Base-by-base conservation (phyloP, 768 basidiomycete species). In the Mycena filopes region DNA sequence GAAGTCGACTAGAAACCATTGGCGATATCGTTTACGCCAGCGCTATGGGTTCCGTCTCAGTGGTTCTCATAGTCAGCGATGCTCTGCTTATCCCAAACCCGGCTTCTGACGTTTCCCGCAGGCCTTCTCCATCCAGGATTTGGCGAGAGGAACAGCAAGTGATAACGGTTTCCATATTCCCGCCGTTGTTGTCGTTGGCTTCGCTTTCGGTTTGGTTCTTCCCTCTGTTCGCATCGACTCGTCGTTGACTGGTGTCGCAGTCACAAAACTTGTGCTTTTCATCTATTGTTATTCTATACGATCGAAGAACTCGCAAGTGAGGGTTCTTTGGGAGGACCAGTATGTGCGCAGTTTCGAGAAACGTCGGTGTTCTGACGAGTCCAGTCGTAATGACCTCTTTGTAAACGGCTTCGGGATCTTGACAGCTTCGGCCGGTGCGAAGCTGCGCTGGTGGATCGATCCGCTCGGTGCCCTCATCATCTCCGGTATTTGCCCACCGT, bases 281-380 rank as follows among this genome's bases (percentile, higher is more conserved):
- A 63, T 86, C 15, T 88, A 86, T 76, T 90, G 89, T 73, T 83
- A 75, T 63, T 78, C 85, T 6, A 77, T 87, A 28, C 79, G 85
- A 8, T 61, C 63, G 12, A 77, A 80, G 13, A 77, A 79, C 50
- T 86, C 84, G 21, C 89, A 91, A 71, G 88, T 91, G 18, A 80
- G 81, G 48, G 83, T 89, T 15, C 77, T 88, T 20, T 89, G 86
- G 86, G 86, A 89, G 67, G 88, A 90, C 70, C 68, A 69, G 68
- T 69, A 21, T n/a, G 68, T 62, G 16, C 25, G 10, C 15, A 11
- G 9, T 4, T 3, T 0, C 36, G 36, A 33, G 21, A 5, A 31
- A 55, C 7, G 3, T 16, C 6, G 18, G 25, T 41, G 4, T 31
- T 40, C 45, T 55, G 11, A 59, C 41, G 6, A 26, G 11, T 45